Conservation (phyloP, 2,329 filamentous ascomycete species). For the Neobulgaria alba region DNA sequence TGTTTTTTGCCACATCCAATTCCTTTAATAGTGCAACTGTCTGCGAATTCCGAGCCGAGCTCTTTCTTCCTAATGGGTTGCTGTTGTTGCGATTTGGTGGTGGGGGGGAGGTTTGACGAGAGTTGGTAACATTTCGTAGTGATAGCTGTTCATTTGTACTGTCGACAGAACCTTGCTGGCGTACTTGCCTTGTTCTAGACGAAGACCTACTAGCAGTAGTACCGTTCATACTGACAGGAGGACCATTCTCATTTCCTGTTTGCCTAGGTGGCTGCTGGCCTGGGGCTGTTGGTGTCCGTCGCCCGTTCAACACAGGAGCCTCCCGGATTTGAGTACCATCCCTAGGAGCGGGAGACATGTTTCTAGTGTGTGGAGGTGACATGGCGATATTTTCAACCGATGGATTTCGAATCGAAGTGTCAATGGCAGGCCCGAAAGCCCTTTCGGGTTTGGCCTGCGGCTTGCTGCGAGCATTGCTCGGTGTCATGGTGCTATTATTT, state of each 20-base stretch:
- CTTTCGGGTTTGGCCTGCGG: slow-evolving; percentile 22
- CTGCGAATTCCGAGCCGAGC: slow-evolving; percentile 46
- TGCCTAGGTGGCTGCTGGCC: slow-evolving; percentile 32
- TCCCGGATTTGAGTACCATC: slow-evolving; percentile 38
- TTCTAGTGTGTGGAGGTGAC: slow-evolving; percentile 25
- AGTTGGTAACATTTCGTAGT: slow-evolving; percentile 33
- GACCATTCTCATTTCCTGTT: slow-evolving; percentile 17
- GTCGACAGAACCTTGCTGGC: slow-evolving; percentile 59
- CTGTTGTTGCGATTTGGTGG: slow-evolving; percentile 48
- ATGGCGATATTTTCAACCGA: slow-evolving; percentile 38
- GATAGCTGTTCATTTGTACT: slow-evolving; percentile 50
- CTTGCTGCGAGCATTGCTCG: slow-evolving; percentile 18
- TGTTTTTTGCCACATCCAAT: slow-evolving; percentile 72
- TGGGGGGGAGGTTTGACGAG: slow-evolving; percentile 48
- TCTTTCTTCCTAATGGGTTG: slow-evolving; percentile 51
- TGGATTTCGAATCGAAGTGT: slow-evolving; percentile 31
- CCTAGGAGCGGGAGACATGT: slow-evolving; percentile 26
- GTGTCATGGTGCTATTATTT: slow-evolving; percentile 15
- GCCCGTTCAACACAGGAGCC: slow-evolving; percentile 47
- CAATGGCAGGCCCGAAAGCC: slow-evolving; percentile 24
- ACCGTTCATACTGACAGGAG: slow-evolving; percentile 19
- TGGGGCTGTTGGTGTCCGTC: slow-evolving; percentile 54
- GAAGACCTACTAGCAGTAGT: slow-evolving; percentile 31
- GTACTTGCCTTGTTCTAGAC: slow-evolving; percentile 44
- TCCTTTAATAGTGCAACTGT: slow-evolving; percentile 76